These are phyloP conservation scores for Bjerkandera adusta DNA, from an alignment of 1,284 basidiomycete species.

Conservation along the genomic window DNA sequence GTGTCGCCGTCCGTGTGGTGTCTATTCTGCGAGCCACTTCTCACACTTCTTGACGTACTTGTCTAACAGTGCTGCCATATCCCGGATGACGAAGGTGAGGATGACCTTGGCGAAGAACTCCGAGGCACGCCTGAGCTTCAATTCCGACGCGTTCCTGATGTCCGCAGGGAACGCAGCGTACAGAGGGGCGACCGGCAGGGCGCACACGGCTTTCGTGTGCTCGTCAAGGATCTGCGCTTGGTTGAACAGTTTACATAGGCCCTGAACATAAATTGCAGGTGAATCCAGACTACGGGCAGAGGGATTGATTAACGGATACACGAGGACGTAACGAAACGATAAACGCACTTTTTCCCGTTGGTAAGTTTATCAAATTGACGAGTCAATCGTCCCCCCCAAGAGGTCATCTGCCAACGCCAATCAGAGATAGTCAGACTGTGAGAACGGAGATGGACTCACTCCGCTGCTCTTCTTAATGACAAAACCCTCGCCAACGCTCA, in stretches of 20 bases:
- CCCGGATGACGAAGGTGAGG: slow-evolving; percentile 87
- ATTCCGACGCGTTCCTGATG: slow-evolving; percentile 65
- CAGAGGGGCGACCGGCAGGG: slow-evolving; percentile 60
- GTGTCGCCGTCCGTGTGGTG: not conserved
- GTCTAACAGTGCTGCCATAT: slow-evolving; percentile 83
- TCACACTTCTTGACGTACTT: slow-evolving; percentile 90
- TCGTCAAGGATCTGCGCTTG: slow-evolving; percentile 84
- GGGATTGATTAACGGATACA: slow-evolving; percentile 12
- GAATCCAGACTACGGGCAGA: slow-evolving; percentile 71
- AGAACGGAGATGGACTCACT: slow-evolving; percentile 37
- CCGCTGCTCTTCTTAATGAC: slow-evolving; percentile 76
- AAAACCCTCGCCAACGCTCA: slow-evolving; percentile 84
- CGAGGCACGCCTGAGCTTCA: slow-evolving; percentile 74
- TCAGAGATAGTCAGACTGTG: slow-evolving; percentile 26
- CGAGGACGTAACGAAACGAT: slow-evolving; percentile 18
- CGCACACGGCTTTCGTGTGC: slow-evolving; percentile 75
- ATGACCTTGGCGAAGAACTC: slow-evolving; percentile 93
- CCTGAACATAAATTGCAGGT: slow-evolving; percentile 81
- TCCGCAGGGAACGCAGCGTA: slow-evolving; percentile 72
- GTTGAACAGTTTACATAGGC: slow-evolving; percentile 73
- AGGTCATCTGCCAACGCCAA: slow-evolving; percentile 46
- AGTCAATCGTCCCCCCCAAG: slow-evolving; percentile 81
- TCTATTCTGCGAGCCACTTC: slow-evolving; percentile 79
- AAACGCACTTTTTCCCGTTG: slow-evolving; percentile 81
- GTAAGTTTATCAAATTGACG: slow-evolving; percentile 89